Conservation (phyloP, 2,329 filamentous ascomycete genomes). For the Knufia petricola region DNA sequence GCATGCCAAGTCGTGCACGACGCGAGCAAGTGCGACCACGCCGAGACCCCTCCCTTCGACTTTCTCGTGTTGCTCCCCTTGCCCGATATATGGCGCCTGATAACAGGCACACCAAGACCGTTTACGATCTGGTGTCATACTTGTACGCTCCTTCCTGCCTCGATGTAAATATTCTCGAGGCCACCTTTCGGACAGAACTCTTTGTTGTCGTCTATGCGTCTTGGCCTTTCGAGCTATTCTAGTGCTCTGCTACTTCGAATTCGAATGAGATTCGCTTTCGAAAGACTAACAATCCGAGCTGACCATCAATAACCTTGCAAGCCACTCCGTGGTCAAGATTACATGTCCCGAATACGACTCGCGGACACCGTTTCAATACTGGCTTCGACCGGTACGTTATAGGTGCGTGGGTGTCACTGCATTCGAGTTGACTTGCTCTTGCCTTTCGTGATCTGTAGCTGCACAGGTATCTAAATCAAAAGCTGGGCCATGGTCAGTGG, state of each 20-base stretch:
- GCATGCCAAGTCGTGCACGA: conserved; percentile 9
- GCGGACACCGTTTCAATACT: too few relatives aligned
- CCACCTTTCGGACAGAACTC: too few relatives aligned
- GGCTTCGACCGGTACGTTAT: too few relatives aligned
- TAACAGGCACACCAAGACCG: too few relatives aligned
- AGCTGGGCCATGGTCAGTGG: conserved; percentile 18
- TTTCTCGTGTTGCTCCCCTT: neutral
- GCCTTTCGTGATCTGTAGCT: conserved; percentile 16
- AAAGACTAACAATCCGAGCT: too few relatives aligned
- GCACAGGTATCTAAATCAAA: conserved; percentile 22
- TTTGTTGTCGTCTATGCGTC: neutral
- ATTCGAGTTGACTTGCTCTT: too few relatives aligned
- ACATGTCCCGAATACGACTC: too few relatives aligned
- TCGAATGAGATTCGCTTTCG: too few relatives aligned
- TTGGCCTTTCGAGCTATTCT: neutral
- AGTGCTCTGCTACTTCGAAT: too few relatives aligned
- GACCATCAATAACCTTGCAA: too few relatives aligned
- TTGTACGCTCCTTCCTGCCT: neutral
- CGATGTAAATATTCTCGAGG: neutral
- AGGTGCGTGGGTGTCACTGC: too few relatives aligned
- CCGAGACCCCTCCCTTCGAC: neutral
- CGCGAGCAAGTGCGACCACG: neutral
- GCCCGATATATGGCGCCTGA: neutral
- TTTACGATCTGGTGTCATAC: neutral
- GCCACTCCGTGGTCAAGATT: too few relatives aligned